Conservation (phyloP, 2,329 filamentous ascomycete species). For the Diaporthe sp. region DNA sequence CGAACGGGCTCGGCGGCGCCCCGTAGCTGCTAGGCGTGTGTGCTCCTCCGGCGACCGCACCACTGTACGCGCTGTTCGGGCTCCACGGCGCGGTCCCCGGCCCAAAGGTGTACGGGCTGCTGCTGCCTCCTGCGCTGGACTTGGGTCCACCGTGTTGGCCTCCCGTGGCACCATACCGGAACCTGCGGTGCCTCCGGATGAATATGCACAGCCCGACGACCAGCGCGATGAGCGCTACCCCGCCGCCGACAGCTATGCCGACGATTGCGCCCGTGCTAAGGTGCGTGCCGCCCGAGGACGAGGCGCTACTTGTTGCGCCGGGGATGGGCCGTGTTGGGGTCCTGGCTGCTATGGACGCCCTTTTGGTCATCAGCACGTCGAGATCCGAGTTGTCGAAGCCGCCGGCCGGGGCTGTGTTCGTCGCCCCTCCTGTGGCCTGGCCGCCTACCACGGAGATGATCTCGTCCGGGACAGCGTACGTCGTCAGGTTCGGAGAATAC, state of each 20-base stretch:
- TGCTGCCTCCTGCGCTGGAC: slow-evolving; percentile 30
- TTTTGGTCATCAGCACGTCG: slow-evolving; percentile 65
- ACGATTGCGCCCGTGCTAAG: slow-evolving; percentile 58
- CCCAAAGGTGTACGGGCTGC: slow-evolving; percentile 9
- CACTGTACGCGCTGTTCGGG: slow-evolving; percentile 23
- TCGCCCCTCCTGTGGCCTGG: slow-evolving; percentile 65
- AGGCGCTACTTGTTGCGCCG: slow-evolving; percentile 40
- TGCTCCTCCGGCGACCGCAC: not conserved
- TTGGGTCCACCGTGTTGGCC: not conserved
- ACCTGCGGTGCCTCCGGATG: slow-evolving; percentile 46
- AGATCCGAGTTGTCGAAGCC: slow-evolving; percentile 68
- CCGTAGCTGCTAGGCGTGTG: slow-evolving; percentile 15
- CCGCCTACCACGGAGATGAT: slow-evolving; percentile 67
- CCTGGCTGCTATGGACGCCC: slow-evolving; percentile 60
- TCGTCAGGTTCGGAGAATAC: slow-evolving; percentile 63
- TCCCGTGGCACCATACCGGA: slow-evolving; percentile 14
- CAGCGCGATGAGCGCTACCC: slow-evolving; percentile 48
- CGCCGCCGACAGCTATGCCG: slow-evolving; percentile 59
- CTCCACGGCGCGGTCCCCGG: slow-evolving; percentile 20
- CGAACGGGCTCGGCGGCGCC: slow-evolving; percentile 22
- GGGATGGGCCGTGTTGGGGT: slow-evolving; percentile 63
- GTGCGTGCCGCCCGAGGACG: slow-evolving; percentile 25
- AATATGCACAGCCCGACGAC: slow-evolving; percentile 50
- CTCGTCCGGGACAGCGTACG: slow-evolving; percentile 67
- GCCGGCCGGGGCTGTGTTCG: slow-evolving; percentile 61